A percentile compares a stretch with the other conserved stretches of the same genome.
phyloP scores from a whole-genome alignment of 257 asterid species.

The Solanum virginianum region DNA sequence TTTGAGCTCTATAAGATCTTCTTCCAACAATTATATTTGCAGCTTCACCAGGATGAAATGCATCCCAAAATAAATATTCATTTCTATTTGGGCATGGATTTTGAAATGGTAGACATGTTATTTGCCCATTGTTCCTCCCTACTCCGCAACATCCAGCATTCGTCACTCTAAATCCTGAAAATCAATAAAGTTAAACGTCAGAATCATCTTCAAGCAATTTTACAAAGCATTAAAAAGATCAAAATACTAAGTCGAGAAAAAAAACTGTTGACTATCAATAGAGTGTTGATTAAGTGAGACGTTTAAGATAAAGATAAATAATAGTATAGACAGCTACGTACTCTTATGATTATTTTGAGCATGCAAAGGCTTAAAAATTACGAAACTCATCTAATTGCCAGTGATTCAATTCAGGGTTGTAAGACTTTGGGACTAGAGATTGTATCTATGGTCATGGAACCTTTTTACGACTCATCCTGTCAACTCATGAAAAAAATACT shows the following conservation, averaged over 20 bases:
- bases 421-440: no score
- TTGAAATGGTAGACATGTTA: conserved; percentile 75
- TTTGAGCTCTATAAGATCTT: conserved; percentile 63
- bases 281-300: not conserved
- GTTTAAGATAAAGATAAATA: not conserved
- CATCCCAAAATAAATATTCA: conserved; percentile 77
- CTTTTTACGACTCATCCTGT: no score
- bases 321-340: not conserved
- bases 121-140: conserved; percentile 93
- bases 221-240: not conserved
- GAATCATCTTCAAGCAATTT: not conserved
- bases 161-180: conserved; percentile 62
- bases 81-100: conserved; percentile 55
- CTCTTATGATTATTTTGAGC: not conserved
- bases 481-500: no score
- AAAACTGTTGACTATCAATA: not conserved
- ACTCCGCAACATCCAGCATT: conserved; percentile 93
- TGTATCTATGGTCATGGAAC: no score
- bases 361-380: no score
- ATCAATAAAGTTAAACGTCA: not conserved
- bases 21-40: conserved; percentile 69
- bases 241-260: no score
- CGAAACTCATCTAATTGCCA: no score
- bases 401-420: no score
- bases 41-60: conserved; percentile 77